A percentile compares a stretch with the other conserved stretches of the same genome.
phyloP scores from a whole-genome alignment of 2,329 filamentous ascomycete species.

The Trichothecium roseum region DNA sequence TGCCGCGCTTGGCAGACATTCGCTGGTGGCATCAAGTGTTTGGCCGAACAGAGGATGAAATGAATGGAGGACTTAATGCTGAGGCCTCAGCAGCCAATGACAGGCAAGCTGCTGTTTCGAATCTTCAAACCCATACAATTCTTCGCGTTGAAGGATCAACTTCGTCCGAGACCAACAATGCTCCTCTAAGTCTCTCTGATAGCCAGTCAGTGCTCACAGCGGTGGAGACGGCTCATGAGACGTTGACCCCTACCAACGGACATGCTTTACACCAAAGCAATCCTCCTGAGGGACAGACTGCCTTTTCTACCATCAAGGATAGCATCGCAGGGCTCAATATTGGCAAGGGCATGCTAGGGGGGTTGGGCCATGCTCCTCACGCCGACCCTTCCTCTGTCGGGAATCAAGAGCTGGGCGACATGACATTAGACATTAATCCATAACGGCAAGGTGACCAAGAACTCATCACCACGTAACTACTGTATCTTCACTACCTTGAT shows the following conservation, averaged over 20 bases:
- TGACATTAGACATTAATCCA: slow-evolving; percentile 26
- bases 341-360: slow-evolving; percentile 32
- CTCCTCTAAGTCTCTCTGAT: slow-evolving; percentile 23
- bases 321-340: slow-evolving; percentile 37
- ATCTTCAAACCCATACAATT: slow-evolving; percentile 18
- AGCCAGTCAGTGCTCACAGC: slow-evolving; percentile 46
- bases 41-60: slow-evolving; percentile 77
- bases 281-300: slow-evolving; percentile 30
- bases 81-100: slow-evolving; percentile 39
- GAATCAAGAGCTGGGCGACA: slow-evolving; percentile 34
- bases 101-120: slow-evolving; percentile 24
- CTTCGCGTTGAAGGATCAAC: slow-evolving; percentile 13
- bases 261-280: slow-evolving; percentile 31
- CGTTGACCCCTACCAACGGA: slow-evolving; percentile 30
- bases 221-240: slow-evolving; percentile 47
- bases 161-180: slow-evolving; percentile 9
- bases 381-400: slow-evolving; percentile 9
- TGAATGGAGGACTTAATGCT: slow-evolving; percentile 63
- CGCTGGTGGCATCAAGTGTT: slow-evolving; percentile 92
- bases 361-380: slow-evolving; percentile 12
- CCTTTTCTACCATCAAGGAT: slow-evolving; percentile 35
- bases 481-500: too few relatives aligned
- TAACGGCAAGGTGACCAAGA: too few relatives aligned
- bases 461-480: too few relatives aligned
- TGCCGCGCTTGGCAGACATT: slow-evolving; percentile 67